These are phyloP conservation scores for Fragosphaeria purpurea DNA, from an alignment of 2,329 filamentous ascomycete genomes.

Conservation along the genomic window DNA sequence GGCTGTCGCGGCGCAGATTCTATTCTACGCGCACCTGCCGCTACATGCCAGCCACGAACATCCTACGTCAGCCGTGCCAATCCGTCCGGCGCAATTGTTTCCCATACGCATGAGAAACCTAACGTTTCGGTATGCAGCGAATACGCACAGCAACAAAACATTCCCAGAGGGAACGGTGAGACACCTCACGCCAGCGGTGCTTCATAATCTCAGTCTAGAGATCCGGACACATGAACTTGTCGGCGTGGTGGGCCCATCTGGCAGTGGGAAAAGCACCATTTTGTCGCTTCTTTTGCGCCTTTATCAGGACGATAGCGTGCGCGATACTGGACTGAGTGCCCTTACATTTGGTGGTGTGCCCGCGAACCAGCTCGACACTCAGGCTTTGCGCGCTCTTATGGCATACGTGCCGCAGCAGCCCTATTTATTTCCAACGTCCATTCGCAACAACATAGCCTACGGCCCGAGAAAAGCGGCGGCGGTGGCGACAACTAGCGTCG, in stretches of 20 bases:
- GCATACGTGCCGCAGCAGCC: constrained; percentile 62
- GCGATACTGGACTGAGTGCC: constrained; percentile 16
- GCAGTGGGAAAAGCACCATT: constrained; percentile 86
- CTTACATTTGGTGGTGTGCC: constrained; percentile 51
- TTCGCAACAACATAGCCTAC: constrained; percentile 76
- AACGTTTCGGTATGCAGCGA: constrained; percentile 60
- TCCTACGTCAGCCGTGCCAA: constrained; percentile 28
- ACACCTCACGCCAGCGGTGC: constrained; percentile 27
- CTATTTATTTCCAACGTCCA: constrained; percentile 65
- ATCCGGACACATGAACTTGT: constrained; percentile 56
- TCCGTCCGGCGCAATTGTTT: constrained; percentile 24
- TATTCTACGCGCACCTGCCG: constrained; percentile 58
- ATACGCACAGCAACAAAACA: no score
- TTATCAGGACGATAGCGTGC: constrained; percentile 31
- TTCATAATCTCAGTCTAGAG: constrained; percentile 55
- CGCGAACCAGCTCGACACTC: constrained; percentile 48
- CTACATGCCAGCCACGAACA: constrained; percentile 46
- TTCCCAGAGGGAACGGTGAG: no score
- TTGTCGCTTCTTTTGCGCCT: constrained; percentile 64
- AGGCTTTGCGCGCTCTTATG: constrained; percentile 49
- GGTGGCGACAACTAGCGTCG: constrained; percentile 32
- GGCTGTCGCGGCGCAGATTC: constrained; percentile 60
- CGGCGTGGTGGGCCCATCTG: constrained; percentile 74
- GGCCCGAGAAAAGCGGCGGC: constrained; percentile 51
- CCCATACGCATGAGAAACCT: constrained; percentile 47